Evolutionary conservation across 306 rosid species (phyloP), one percentile per base, ranked within the genome.

Genomic region (Malus orientalis): DNA sequence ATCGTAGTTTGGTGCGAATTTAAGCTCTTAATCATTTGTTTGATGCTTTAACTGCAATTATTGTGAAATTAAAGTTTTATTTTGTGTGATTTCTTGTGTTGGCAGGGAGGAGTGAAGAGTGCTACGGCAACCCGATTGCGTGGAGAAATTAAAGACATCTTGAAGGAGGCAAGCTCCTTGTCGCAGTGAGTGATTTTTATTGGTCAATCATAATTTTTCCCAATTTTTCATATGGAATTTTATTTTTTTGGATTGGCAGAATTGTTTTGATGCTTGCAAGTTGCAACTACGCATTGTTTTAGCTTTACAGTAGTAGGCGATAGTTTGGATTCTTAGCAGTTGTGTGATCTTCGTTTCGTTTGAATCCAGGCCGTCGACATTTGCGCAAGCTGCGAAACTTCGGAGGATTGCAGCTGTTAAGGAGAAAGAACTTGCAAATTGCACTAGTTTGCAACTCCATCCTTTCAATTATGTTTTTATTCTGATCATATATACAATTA

Each of bases 321-420:
- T 25, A 25, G 25, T 45, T 74, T 47, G 12, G 65, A 16, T 19
- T 4, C 16, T 20, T 55, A 15, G 55, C 32, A n/a, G 30, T 32
- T 29, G 1, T 67, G 29, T 69, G 60, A 75, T 73, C 49, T 59
- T 53, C 44, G 53, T 53, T 25, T 75, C 45, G 80, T 72, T 78
- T 81, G 30, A 69, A 62, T 74, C 44, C 79, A 92, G 98, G 87
- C 97, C 96, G 57, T 89, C 97, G 32, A 95, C 97, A 44, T 95
- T 92, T 77, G 96, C 97, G 10, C 99, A 90, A 82, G 97, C 96
- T 36, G 92, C 99, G 12, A 89, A 91, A 63, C 91, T 92, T 77
- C 85, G 85, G 84, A 95, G 99, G 76, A 32, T 69, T 68, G 99
- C 97, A 44, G 88, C 85, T 73, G 81, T 87, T 22, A 95, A 92